These are phyloP conservation scores for Lactifluus hygrophoroides DNA, from an alignment of 768 basidiomycete species.

Conservation along the genomic window DNA sequence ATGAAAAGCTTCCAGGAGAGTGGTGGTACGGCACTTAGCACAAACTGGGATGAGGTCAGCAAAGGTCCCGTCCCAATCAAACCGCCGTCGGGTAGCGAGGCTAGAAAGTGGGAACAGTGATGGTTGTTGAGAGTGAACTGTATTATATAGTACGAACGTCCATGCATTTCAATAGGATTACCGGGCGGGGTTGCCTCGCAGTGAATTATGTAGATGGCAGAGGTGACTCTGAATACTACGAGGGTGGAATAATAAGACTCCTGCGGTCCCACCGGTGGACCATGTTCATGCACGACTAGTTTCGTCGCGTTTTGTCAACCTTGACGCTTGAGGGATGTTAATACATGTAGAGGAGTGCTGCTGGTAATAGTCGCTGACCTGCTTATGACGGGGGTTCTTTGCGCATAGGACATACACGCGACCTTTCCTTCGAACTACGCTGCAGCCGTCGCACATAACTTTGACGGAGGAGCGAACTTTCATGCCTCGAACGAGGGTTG, in stretches of 20 bases:
- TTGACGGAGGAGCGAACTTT: slow-evolving; percentile 96
- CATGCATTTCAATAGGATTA: neutral
- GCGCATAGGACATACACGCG: slow-evolving; percentile 88
- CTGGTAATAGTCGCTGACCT: slow-evolving; percentile 43
- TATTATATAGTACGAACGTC: slow-evolving; percentile 4
- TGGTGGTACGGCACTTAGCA: slow-evolving; percentile 91
- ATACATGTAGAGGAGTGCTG: slow-evolving; percentile 9
- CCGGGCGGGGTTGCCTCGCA: too few species aligned
- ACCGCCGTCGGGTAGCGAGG: slow-evolving; percentile 79
- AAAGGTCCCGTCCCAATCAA: slow-evolving; percentile 65
- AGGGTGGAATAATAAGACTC: neutral
- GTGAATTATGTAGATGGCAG: neutral
- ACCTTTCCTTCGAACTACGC: slow-evolving; percentile 80
- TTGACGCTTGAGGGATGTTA: slow-evolving; percentile 44
- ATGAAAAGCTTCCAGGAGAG: slow-evolving; percentile 96
- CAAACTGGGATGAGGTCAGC: slow-evolving; percentile 87
- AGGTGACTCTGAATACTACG: too few species aligned
- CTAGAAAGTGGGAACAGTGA: slow-evolving; percentile 58
- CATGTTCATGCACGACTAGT: too few species aligned
- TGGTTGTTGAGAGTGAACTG: neutral
- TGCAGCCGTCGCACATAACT: slow-evolving; percentile 91
- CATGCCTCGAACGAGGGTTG: slow-evolving; percentile 62
- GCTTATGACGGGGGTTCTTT: slow-evolving; percentile 95
- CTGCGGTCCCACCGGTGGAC: too few species aligned
- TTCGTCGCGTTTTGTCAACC: slow-evolving; percentile 41